Base-by-base conservation (phyloP, 768 basidiomycete genomes). In the Phylloporus scabripes region DNA sequence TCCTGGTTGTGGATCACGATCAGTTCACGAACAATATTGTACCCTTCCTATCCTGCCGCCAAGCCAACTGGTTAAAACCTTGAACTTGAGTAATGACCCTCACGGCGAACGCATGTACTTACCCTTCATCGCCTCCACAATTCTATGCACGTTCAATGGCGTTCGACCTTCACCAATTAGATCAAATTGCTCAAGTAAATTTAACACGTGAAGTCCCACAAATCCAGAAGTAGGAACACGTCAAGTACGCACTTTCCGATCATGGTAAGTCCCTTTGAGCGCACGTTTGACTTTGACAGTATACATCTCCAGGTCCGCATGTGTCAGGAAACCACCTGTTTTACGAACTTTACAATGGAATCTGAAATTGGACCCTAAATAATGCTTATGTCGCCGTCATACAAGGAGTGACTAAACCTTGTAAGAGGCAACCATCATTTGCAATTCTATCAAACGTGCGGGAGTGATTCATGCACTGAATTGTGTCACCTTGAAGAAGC, bases 151-250 rank as follows among this genome's bases (percentile, higher is more conserved):
- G 54, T 82, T 87, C 14, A 91, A 63, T 0, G 75, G 73, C n/a
- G 75, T 82, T 54, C 73, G 66, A 39, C 80, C 80, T 21, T 71
- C 69, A 15, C 75, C 55, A 29, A 78, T 66, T 32, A 74, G 59
- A 45, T 75, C 70, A 60, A 79, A 97, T n/a, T 77, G 74, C 61
- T 96, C 93, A 40, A 95, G 70, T 17, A 93, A 64, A 62, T 97
- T 96, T n/a, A 98, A 71, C 77, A 97, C 87, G 62, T 92, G 87
- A 34, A 0, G n/a, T n/a, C n/a, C n/a, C n/a, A n/a, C n/a, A n/a
- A n/a, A n/a, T n/a, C n/a, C n/a, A n/a, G n/a, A n/a, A n/a, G n/a
- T n/a, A n/a, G n/a, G n/a, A 98, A 71, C 77, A 97, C 87, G 62
- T 92, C 87, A 34, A 0, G 92, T 93, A 67, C 91, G 96, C 33